These are phyloP conservation scores for Populus euphratica DNA, from an alignment of 345 rosid genomes.

Conservation along the genomic window DNA sequence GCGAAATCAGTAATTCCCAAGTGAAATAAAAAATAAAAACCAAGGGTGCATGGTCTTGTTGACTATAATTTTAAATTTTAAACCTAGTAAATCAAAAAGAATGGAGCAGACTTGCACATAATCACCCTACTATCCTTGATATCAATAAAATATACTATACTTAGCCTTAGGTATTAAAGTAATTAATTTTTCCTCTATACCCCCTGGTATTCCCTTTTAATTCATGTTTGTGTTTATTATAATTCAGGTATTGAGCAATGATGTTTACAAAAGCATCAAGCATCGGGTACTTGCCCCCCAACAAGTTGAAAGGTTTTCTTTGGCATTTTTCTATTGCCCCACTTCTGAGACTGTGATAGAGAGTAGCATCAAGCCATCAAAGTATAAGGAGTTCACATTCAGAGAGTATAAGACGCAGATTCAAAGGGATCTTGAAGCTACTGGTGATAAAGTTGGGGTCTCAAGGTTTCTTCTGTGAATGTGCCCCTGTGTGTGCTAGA, in stretches of 20 bases:
- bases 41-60: too few relatives aligned
- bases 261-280: conserved; percentile 55
- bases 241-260: conserved; percentile 67
- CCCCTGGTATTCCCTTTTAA: neutral
- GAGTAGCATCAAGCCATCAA: conserved; percentile 36
- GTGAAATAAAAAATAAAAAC: too few relatives aligned
- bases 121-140: too few relatives aligned
- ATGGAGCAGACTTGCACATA: too few relatives aligned
- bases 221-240: too few relatives aligned
- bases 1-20: too few relatives aligned
- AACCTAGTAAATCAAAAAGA: too few relatives aligned
- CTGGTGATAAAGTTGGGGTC: conserved; percentile 73
- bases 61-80: too few relatives aligned
- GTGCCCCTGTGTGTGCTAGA: neutral
- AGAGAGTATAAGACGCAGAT: conserved; percentile 53
- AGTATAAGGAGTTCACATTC: conserved; percentile 57
- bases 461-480: conserved; percentile 45
- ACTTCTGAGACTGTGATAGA: conserved; percentile 44
- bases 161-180: too few relatives aligned
- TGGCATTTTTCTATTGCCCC: conserved; percentile 70
- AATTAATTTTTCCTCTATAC: too few relatives aligned
- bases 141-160: too few relatives aligned
- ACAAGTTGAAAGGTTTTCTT: conserved; percentile 50
- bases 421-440: conserved; percentile 47
- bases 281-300: conserved; percentile 61